Evolutionary conservation across 2,329 filamentous ascomycete species (phyloP).

Genomic region (Allantophomopsis lycopodina): DNA sequence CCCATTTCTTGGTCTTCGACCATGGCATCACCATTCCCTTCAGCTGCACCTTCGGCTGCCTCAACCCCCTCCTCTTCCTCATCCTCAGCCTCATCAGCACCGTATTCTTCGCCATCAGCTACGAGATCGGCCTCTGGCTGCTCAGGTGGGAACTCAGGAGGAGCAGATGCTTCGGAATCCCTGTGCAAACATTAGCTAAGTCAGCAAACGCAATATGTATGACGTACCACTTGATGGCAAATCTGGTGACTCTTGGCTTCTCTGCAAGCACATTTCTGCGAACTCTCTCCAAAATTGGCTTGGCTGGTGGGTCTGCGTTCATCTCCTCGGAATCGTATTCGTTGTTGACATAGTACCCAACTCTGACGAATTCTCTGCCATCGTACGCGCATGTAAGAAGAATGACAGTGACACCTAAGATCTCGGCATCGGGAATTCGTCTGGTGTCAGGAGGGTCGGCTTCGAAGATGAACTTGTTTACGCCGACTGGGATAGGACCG

Average conservation of each 20-base stretch:
- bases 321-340: conserved; percentile 93
- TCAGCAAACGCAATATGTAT: not conserved
- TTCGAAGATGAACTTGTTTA: conserved; percentile 98
- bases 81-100: conserved; percentile 74
- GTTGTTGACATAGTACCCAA: conserved; percentile 99
- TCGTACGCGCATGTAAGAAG: conserved; percentile 95
- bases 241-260: conserved; percentile 93
- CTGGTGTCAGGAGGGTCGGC: conserved; percentile 83
- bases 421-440: conserved; percentile 87
- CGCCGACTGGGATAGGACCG: conserved; percentile 90
- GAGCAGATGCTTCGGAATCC: conserved; percentile 96
- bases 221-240: conserved; percentile 93
- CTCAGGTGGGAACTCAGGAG: conserved; percentile 90
- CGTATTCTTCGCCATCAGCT: conserved; percentile 81
- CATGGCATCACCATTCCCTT: conserved; percentile 23
- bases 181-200: conserved; percentile 30
- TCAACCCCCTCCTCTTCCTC: conserved; percentile 51
- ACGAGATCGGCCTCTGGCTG: conserved; percentile 87
- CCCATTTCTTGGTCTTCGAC: conserved; percentile 67
- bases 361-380: conserved; percentile 88
- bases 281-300: conserved; percentile 86
- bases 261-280: conserved; percentile 86
- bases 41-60: conserved; percentile 37
- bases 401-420: conserved; percentile 93
- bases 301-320: conserved; percentile 75